Percentiles rank a stretch among this genome's conserved stretches.
These are phyloP conservation scores for Nannochloris sp. DNA, from an alignment of 139 green algal species.

Conservation along the genomic window DNA sequence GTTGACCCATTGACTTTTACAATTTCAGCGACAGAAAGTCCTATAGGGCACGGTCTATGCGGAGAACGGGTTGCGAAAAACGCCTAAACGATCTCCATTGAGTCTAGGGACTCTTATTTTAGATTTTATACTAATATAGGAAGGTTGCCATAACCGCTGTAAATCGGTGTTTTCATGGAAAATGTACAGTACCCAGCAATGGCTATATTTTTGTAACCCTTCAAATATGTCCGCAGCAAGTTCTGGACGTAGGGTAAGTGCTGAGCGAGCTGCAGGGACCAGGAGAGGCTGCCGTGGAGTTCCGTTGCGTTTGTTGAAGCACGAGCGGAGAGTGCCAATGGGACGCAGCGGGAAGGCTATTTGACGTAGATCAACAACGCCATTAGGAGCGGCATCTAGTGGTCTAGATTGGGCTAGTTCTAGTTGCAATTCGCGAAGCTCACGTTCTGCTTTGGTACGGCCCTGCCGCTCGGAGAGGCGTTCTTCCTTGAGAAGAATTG, in stretches of 20 bases:
- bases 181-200: constrained; percentile 91
- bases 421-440: constrained; percentile 21
- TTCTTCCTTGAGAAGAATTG: constrained; percentile 10
- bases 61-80: constrained; percentile 81
- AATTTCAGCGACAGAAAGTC: constrained; percentile 67
- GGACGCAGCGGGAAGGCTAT: constrained; percentile 41
- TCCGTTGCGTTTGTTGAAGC: constrained; percentile 64
- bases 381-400: constrained; percentile 2
- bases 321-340: constrained; percentile 52
- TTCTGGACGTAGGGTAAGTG: constrained; percentile 45
- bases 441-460: constrained; percentile 17
- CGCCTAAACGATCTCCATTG: constrained; percentile 67
- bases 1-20: constrained; percentile 29
- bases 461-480: constrained; percentile 15
- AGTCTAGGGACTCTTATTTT: constrained; percentile 78
- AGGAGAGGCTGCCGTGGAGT: constrained; percentile 82
- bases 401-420: no score
- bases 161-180: constrained; percentile 91
- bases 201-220: constrained; percentile 75
- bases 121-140: constrained; percentile 37
- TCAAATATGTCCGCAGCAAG: constrained; percentile 58
- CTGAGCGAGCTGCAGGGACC: constrained; percentile 50
- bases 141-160: constrained; percentile 16
- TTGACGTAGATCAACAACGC: background rate
- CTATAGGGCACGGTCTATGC: constrained; percentile 68